A percentile compares a stretch with the other conserved stretches of the same genome.
These are phyloP conservation scores for Ailanthus altissimus DNA, from an alignment of 345 rosid species.

Conservation along the genomic window DNA sequence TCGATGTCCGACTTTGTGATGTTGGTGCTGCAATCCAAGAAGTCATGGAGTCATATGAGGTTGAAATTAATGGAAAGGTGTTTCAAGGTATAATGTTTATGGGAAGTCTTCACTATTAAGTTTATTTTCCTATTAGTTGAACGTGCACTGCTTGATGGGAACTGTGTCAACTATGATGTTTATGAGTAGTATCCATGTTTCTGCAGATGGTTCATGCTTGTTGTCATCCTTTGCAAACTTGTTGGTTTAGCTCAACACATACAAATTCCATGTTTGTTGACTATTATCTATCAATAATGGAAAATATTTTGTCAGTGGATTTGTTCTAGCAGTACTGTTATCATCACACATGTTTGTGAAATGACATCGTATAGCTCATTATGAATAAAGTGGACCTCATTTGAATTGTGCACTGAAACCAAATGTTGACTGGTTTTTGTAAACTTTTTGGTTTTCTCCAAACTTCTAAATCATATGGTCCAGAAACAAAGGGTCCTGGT, in stretches of 20 bases:
- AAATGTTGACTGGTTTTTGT: background rate
- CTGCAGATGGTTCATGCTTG: background rate
- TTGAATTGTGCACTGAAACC: background rate
- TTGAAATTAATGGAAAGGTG: constrained; percentile 92
- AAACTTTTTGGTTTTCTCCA: background rate
- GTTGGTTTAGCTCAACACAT: background rate
- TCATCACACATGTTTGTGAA: background rate
- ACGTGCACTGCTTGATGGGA: background rate
- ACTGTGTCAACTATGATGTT: background rate
- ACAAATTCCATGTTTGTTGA: background rate
- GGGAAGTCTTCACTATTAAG: background rate
- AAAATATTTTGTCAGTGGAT: background rate
- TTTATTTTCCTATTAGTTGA: background rate
- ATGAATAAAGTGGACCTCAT: background rate
- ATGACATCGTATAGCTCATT: background rate
- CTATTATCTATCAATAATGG: background rate
- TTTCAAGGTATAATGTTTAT: constrained; percentile 66
- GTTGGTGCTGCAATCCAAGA: constrained; percentile 99
- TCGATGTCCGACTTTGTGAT: constrained; percentile 93
- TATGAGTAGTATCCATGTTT: constrained; percentile 12
- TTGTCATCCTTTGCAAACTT: background rate
- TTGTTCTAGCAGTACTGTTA: background rate
- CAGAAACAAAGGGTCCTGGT: background rate
- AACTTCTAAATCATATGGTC: background rate
- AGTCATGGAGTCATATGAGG: constrained; percentile 98